A percentile compares a stretch with the other conserved stretches of the same genome.
phyloP scores from a whole-genome alignment of 192 early-diverging fungal genomes.

The Chytriomyces confervae region DNA sequence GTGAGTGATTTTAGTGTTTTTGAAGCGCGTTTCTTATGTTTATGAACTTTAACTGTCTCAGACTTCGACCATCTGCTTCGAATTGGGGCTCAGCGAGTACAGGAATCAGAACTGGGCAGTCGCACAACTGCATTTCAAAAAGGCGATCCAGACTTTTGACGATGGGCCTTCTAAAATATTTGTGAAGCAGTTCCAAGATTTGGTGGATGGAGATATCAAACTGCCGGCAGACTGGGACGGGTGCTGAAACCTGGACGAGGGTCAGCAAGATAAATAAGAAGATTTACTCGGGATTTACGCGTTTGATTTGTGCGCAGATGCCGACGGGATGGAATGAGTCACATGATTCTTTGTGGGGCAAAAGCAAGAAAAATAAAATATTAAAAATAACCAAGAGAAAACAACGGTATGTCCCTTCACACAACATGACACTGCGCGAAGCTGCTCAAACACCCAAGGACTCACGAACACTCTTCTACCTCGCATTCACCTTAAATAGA shows the following conservation, averaged over 20 bases:
- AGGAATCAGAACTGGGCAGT: constrained; percentile 48
- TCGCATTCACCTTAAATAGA: not conserved
- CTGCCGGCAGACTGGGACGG: constrained; percentile 52
- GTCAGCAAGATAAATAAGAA: too few relatives aligned
- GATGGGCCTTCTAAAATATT: constrained; percentile 50
- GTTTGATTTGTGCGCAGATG: too few relatives aligned
- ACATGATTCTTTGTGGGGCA: too few relatives aligned
- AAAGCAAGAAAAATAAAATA: too few relatives aligned
- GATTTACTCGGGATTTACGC: too few relatives aligned
- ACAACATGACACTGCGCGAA: not conserved
- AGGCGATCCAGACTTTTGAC: constrained; percentile 51
- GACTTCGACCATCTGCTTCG: constrained; percentile 57
- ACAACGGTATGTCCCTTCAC: not conserved
- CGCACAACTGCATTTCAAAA: constrained; percentile 57
- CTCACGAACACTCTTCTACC: not conserved
- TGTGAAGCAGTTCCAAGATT: constrained; percentile 44
- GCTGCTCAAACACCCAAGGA: not conserved
- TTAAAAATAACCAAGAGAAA: not conserved
- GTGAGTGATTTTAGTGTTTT: constrained; percentile 3
- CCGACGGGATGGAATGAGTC: too few relatives aligned
- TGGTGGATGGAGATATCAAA: constrained; percentile 49
- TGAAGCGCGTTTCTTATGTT: not conserved
- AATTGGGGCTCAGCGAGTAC: constrained; percentile 58
- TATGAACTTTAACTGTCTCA: not conserved
- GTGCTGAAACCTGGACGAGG: constrained; percentile 34